Evolutionary conservation across 1,284 basidiomycete species (phyloP), one percentile per base, ranked within the genome.

Genomic region (Lentinus polychrous): DNA sequence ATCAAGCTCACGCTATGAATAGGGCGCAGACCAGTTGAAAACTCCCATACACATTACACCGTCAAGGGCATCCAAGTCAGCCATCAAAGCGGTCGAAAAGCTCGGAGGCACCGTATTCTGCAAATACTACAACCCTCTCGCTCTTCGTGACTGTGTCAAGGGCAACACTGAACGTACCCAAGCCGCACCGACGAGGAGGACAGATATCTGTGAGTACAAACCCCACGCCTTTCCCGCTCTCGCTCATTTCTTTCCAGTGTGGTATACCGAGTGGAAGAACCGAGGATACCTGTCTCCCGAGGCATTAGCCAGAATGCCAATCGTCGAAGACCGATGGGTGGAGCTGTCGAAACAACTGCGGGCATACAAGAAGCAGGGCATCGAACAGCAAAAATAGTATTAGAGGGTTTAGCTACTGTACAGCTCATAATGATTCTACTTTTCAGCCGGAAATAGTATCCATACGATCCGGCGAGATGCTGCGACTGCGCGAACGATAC

Each of bases 41-140:
- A 75, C 84, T 3, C 76, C 90, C 3, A 76, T 99, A 22, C 81
- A 92, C 60, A 81, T 99, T 42, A 78, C 81, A 15, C 81, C 94
- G 27, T 92, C 93, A 3, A 78, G 90, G 50, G 95, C 91, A 12
- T 93, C 91, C 5, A 83, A 89, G 62, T 79, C 79, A 43, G 94
- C 95, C 1, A 93, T 97, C 46, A 66, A 79, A 44, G 89, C 92
- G 0, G 81, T 99, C 49, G 90, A 98, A 61, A 71, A 71, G 8
- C 76, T 75, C 3, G 92, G 94, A 14, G 96, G 95, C 15, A 79
- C 80, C 42, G 82, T 98, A 18, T 81, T 88, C 44, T 94, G 93
- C 70, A 86, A 91, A 59, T 97, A 93, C 66, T 95, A 97, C 72
- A 99, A 97, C 64, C 70, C 78, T 8, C 75, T 95, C 43, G 84